Conservation (phyloP, 2,329 filamentous ascomycete genomes). For the Mariannaea elegans region DNA sequence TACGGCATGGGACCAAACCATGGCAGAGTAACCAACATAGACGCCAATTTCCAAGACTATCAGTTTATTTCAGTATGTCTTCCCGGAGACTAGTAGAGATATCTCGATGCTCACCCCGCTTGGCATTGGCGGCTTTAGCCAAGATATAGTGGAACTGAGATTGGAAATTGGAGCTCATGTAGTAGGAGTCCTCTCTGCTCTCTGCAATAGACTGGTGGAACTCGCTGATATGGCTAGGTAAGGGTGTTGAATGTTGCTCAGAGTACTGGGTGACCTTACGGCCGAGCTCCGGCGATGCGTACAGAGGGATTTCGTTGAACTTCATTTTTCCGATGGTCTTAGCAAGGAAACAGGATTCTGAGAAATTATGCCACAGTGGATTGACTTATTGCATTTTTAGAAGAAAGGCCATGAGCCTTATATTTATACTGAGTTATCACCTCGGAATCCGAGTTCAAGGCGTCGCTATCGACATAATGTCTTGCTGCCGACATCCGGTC, state of each 20-base stretch:
- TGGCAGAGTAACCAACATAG: slow-evolving; percentile 58
- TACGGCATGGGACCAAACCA: slow-evolving; percentile 58
- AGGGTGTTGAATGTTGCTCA: slow-evolving; percentile 49
- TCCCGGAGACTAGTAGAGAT: neutral
- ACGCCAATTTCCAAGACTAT: slow-evolving; percentile 60
- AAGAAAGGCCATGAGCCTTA: neutral
- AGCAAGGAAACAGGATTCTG: neutral
- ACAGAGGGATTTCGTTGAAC: slow-evolving; percentile 49
- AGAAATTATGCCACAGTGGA: no score
- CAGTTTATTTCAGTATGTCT: neutral
- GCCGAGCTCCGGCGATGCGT: slow-evolving; percentile 52
- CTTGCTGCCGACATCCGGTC: slow-evolving; percentile 23
- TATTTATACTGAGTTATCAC: slow-evolving; percentile 1
- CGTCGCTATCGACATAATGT: slow-evolving; percentile 3
- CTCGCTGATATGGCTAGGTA: slow-evolving; percentile 53
- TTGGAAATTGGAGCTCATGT: slow-evolving; percentile 54
- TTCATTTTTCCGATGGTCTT: slow-evolving; percentile 46
- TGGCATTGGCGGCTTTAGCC: slow-evolving; percentile 51
- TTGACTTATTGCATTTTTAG: neutral
- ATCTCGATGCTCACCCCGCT: slow-evolving; percentile 43
- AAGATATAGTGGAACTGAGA: slow-evolving; percentile 53
- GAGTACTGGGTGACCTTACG: slow-evolving; percentile 54
- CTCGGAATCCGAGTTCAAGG: slow-evolving; percentile 28
- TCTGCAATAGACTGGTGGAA: slow-evolving; percentile 49
- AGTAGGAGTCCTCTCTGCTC: slow-evolving; percentile 42